A percentile compares a stretch with the other conserved stretches of the same genome.
These are phyloP conservation scores for Dactylellina leptospora DNA, from an alignment of 2,329 filamentous ascomycete genomes.

Conservation along the genomic window DNA sequence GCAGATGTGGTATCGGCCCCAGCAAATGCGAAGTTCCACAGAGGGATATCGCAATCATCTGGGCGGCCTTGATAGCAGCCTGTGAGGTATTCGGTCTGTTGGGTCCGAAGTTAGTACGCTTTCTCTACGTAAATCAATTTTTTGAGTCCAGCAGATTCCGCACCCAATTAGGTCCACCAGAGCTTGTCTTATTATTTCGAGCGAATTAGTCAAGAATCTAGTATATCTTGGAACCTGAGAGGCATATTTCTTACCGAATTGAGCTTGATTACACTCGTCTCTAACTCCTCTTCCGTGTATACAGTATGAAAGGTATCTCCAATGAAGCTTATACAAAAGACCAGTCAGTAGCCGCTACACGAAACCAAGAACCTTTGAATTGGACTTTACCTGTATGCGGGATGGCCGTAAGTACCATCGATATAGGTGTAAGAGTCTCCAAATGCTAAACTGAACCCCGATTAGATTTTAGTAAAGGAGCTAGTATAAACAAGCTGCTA, in stretches of 20 bases:
- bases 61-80: constrained; percentile 36
- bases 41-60: constrained; percentile 20
- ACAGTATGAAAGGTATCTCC: constrained; percentile 26
- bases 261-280: constrained; percentile 25
- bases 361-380: too few species aligned
- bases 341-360: too few species aligned
- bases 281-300: constrained; percentile 26
- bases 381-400: constrained; percentile 27
- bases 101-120: too few species aligned
- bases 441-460: constrained; percentile 25
- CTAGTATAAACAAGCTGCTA: neutral
- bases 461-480: neutral
- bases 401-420: constrained; percentile 39
- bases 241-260: constrained; percentile 33
- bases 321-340: too few species aligned
- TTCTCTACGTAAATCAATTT: too few species aligned
- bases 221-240: neutral
- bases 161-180: constrained; percentile 49
- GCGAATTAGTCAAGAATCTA: neutral
- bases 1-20: constrained; percentile 30
- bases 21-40: constrained; percentile 46
- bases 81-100: constrained; percentile 39
- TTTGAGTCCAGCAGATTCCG: too few species aligned
- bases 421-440: constrained; percentile 41
- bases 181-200: constrained; percentile 17